phyloP scores from a whole-genome alignment of 257 asterid genomes.

The Solanum microdontum region DNA sequence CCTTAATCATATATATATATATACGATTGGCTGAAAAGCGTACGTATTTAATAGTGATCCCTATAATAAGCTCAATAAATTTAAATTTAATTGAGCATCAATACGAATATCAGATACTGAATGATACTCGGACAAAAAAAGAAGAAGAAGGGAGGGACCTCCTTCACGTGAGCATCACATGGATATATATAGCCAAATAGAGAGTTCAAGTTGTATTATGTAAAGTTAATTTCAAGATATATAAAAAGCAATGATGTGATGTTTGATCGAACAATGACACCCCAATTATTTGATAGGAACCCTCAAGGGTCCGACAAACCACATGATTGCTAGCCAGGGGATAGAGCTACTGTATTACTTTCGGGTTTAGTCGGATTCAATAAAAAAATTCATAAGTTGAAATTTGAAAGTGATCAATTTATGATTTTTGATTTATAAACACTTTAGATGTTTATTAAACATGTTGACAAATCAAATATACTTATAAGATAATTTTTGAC shows the following conservation, averaged over 20 bases:
- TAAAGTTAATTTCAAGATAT: neutral
- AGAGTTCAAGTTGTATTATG: neutral
- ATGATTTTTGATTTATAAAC: too few relatives aligned
- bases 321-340: neutral
- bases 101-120: rapidly evolving
- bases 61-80: neutral
- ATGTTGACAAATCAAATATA: too few relatives aligned
- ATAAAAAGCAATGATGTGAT: neutral
- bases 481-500: too few relatives aligned
- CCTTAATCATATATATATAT: too few relatives aligned
- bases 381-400: too few relatives aligned
- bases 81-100: neutral
- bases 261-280: neutral
- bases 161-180: conserved; percentile 7
- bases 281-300: neutral
- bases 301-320: neutral
- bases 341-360: neutral
- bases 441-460: too few relatives aligned
- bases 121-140: neutral
- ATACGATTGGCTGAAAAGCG: too few relatives aligned
- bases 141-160: neutral
- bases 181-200: neutral
- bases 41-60: rapidly evolving
- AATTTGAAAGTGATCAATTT: too few relatives aligned
- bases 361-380: neutral